A percentile compares a stretch with the other conserved stretches of the same genome.
phyloP scores from a whole-genome alignment of 805 yeast species.

The Pichia heedii region DNA sequence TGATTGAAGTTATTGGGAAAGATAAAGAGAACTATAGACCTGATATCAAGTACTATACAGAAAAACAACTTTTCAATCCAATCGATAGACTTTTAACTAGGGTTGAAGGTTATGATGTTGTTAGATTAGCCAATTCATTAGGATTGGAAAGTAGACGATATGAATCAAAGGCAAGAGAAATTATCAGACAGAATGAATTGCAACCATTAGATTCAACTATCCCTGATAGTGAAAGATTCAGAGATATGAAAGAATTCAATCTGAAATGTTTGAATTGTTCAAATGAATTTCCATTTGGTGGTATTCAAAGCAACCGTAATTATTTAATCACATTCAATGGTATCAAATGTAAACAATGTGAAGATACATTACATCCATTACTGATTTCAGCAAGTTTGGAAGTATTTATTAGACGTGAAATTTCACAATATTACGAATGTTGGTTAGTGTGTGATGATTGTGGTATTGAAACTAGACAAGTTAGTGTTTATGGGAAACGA shows the following conservation, averaged over 20 bases:
- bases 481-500: slow-evolving; percentile 81
- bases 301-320: slow-evolving; percentile 55
- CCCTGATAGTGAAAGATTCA: slow-evolving; percentile 75
- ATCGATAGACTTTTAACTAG: slow-evolving; percentile 78
- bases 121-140: slow-evolving; percentile 64
- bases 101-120: slow-evolving; percentile 79
- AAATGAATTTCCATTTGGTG: slow-evolving; percentile 56
- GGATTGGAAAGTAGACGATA: slow-evolving; percentile 70
- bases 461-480: slow-evolving; percentile 69
- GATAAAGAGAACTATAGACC: slow-evolving; percentile 37
- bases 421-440: slow-evolving; percentile 76
- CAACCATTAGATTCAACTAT: slow-evolving; percentile 76
- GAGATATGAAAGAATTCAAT: slow-evolving; percentile 45
- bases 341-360: slow-evolving; percentile 58
- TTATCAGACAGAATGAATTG: slow-evolving; percentile 32
- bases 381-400: slow-evolving; percentile 69
- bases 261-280: slow-evolving; percentile 57
- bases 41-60: slow-evolving; percentile 73
- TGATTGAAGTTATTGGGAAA: slow-evolving; percentile 58
- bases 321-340: slow-evolving; percentile 63
- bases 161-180: slow-evolving; percentile 35
- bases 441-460: slow-evolving; percentile 88
- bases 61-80: slow-evolving; percentile 84
- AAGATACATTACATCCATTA: slow-evolving; percentile 38
- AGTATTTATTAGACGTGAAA: slow-evolving; percentile 54